These are phyloP conservation scores for Hericium coralloides DNA, from an alignment of 768 basidiomycete species.

Conservation along the genomic window DNA sequence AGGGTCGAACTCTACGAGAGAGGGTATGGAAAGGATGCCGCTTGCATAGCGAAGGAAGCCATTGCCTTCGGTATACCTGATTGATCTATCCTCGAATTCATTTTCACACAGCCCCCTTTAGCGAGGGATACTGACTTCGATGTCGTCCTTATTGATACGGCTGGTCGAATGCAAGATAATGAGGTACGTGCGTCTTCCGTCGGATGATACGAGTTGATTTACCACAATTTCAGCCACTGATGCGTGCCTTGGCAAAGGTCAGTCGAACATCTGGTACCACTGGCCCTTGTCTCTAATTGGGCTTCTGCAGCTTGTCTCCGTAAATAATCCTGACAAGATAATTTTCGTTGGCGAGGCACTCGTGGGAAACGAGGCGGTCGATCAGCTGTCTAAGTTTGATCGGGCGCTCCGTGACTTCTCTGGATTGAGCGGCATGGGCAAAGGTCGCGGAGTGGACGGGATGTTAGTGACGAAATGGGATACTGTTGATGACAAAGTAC, in stretches of 20 bases:
- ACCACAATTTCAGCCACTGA: slow-evolving; percentile 57
- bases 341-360: slow-evolving; percentile 97
- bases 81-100: neutral
- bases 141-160: slow-evolving; percentile 95
- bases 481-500: slow-evolving; percentile 92
- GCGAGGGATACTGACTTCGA: slow-evolving; percentile 89
- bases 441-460: slow-evolving; percentile 91
- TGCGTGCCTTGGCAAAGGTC: slow-evolving; percentile 97
- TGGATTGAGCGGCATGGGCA: slow-evolving; percentile 48
- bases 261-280: slow-evolving; percentile 3
- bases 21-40: slow-evolving; percentile 99
- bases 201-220: slow-evolving; percentile 3
- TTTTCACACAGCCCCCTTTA: slow-evolving; percentile 22
- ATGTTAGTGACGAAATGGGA: slow-evolving; percentile 99
- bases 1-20: slow-evolving; percentile 91
- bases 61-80: slow-evolving; percentile 67
- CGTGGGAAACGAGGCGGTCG: slow-evolving; percentile 98
- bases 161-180: slow-evolving; percentile 99
- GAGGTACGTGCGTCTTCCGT: slow-evolving; percentile 45
- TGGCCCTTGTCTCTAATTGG: neutral
- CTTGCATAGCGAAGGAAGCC: slow-evolving; percentile 94
- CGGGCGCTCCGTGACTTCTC: slow-evolving; percentile 90
- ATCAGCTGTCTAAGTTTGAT: slow-evolving; percentile 96
- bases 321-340: slow-evolving; percentile 95
- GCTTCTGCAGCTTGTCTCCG: slow-evolving; percentile 63